A percentile compares a stretch with the other conserved stretches of the same genome.
These are phyloP conservation scores for Pestalotiopsis sp. DNA, from an alignment of 2,329 filamentous ascomycete species.

Conservation along the genomic window DNA sequence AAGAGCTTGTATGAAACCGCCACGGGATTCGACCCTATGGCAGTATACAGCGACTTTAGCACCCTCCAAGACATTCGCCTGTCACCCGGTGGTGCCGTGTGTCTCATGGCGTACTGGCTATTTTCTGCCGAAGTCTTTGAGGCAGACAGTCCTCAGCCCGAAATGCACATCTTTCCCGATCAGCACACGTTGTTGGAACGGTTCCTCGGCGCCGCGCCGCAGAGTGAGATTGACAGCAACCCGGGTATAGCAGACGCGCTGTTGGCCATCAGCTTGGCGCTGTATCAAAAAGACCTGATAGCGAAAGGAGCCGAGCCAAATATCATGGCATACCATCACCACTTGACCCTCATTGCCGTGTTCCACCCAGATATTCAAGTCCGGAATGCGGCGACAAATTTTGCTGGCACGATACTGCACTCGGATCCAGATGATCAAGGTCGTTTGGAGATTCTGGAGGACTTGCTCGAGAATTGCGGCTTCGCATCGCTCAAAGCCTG, in stretches of 20 bases:
- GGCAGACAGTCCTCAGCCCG: slow-evolving; percentile 54
- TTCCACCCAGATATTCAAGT: slow-evolving; percentile 58
- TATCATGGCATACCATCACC: slow-evolving; percentile 64
- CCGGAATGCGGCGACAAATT: slow-evolving; percentile 55
- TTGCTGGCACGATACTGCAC: slow-evolving; percentile 59
- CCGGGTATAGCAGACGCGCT: slow-evolving; percentile 62
- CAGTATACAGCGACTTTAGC: slow-evolving; percentile 48
- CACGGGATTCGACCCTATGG: slow-evolving; percentile 47
- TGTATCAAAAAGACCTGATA: slow-evolving; percentile 53
- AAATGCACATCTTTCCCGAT: slow-evolving; percentile 62
- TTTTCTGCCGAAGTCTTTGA: slow-evolving; percentile 66
- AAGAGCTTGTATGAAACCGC: slow-evolving; percentile 45
- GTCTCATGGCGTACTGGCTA: slow-evolving; percentile 63
- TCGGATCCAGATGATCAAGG: slow-evolving; percentile 61
- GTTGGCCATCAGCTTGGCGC: slow-evolving; percentile 61
- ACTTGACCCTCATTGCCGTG: slow-evolving; percentile 57
- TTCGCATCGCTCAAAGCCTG: slow-evolving; percentile 65
- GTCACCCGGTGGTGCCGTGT: slow-evolving; percentile 61
- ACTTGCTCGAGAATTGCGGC: slow-evolving; percentile 67
- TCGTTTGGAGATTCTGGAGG: slow-evolving; percentile 63
- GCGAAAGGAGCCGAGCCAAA: slow-evolving; percentile 37
- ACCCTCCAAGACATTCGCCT: slow-evolving; percentile 56
- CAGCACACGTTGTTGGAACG: slow-evolving; percentile 56
- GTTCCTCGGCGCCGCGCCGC: slow-evolving; percentile 55
- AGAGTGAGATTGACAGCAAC: slow-evolving; percentile 49